phyloP scores from a whole-genome alignment of 1,284 basidiomycete species.

The Dichomitus squalens region DNA sequence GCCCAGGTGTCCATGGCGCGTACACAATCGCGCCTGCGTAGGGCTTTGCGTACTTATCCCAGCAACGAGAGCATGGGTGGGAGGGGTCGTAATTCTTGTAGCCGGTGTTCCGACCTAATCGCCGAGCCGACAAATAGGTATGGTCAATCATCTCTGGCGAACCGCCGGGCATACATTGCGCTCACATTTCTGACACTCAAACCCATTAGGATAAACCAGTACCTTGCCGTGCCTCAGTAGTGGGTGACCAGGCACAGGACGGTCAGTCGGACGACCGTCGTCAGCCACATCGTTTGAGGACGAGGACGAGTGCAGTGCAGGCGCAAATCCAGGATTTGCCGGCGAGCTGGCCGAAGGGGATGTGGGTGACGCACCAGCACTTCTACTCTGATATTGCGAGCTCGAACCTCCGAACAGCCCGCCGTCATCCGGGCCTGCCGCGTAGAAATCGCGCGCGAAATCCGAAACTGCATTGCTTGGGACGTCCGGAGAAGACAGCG shows the following conservation, averaged over 20 bases:
- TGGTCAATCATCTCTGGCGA: neutral
- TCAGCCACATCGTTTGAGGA: slow-evolving; percentile 30
- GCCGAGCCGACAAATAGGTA: neutral
- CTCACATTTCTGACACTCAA: slow-evolving; percentile 56
- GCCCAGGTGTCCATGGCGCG: slow-evolving; percentile 42
- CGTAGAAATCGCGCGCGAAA: slow-evolving; percentile 60
- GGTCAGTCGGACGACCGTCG: slow-evolving; percentile 61
- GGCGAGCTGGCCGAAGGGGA: slow-evolving; percentile 8
- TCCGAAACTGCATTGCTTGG: slow-evolving; percentile 41
- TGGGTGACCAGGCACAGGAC: slow-evolving; percentile 65
- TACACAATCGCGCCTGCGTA: slow-evolving; percentile 63
- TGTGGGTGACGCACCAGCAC: slow-evolving; percentile 23
- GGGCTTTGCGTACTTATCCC: slow-evolving; percentile 62
- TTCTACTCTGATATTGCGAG: slow-evolving; percentile 25
- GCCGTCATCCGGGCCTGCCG: slow-evolving; percentile 38
- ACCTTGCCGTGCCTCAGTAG: slow-evolving; percentile 59
- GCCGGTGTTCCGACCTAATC: slow-evolving; percentile 69
- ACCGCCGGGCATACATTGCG: neutral
- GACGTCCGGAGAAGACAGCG: slow-evolving; percentile 1
- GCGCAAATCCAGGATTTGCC: slow-evolving; percentile 2
- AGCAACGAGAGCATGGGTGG: slow-evolving; percentile 70
- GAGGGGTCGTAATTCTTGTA: slow-evolving; percentile 69
- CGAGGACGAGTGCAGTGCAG: neutral
- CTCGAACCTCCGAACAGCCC: slow-evolving; percentile 24
- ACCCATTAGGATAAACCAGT: slow-evolving; percentile 66